phyloP scores from a whole-genome alignment of 176 grass and related monocot genomes.

The Saccharum officinarum region DNA sequence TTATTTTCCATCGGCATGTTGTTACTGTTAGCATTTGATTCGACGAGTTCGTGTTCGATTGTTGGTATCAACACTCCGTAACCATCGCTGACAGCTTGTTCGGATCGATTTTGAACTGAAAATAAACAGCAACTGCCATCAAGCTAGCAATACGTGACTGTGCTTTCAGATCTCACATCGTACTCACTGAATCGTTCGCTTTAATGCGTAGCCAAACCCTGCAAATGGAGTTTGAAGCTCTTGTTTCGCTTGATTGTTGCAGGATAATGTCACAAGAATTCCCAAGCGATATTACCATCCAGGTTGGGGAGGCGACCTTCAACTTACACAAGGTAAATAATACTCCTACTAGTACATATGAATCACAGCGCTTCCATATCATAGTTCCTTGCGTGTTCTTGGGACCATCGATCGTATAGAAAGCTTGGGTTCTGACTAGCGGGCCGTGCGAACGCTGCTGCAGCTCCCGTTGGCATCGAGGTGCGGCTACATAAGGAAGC shows the following conservation, averaged over 20 bases:
- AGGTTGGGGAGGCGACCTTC: slow-evolving; percentile 59
- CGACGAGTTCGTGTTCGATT: neutral
- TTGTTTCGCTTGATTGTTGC: neutral
- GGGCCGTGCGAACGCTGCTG: neutral
- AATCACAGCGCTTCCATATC: neutral
- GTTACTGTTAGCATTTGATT: neutral
- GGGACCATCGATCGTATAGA: neutral
- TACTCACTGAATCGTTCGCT: neutral
- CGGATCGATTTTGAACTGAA: neutral
- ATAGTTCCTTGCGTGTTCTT: neutral
- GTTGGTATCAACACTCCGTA: neutral
- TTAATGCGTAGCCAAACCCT: neutral
- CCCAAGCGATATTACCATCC: slow-evolving; percentile 66
- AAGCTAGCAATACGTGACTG: neutral
- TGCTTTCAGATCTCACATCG: neutral
- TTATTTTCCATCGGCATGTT: neutral
- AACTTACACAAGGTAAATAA: slow-evolving; percentile 74
- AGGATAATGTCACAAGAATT: slow-evolving; percentile 86
- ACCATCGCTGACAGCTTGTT: neutral
- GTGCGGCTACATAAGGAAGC: slow-evolving; percentile 71
- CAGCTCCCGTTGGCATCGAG: slow-evolving; percentile 71
- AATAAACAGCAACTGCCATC: neutral
- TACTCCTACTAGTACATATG: neutral
- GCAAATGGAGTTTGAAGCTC: neutral
- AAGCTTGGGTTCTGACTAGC: neutral